These are phyloP conservation scores for Penicillium sp. DNA, from an alignment of 2,329 filamentous ascomycete species.

Conservation along the genomic window DNA sequence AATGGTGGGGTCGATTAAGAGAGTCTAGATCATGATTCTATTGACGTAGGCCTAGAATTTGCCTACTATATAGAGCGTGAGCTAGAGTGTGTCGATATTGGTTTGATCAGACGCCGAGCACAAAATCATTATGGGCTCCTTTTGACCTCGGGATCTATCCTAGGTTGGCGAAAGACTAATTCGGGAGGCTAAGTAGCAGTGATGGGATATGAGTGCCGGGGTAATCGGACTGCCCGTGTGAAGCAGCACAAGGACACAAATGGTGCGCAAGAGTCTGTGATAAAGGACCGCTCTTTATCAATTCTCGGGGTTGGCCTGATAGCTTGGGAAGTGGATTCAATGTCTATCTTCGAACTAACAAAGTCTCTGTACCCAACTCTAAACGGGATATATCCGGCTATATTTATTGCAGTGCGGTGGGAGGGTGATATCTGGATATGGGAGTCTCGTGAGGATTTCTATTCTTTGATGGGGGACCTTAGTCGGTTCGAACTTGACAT, in stretches of 20 bases:
- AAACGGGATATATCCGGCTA: slow-evolving; percentile 7
- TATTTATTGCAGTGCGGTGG: slow-evolving; percentile 12
- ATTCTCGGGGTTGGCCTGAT: slow-evolving; percentile 1
- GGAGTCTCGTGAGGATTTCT: slow-evolving; percentile 10
- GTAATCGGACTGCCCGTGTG: slow-evolving; percentile 8
- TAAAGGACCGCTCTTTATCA: neutral
- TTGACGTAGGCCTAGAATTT: neutral
- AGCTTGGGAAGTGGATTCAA: slow-evolving; percentile 6
- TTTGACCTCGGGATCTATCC: slow-evolving; percentile 1
- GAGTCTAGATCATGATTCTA: neutral
- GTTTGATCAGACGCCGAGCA: slow-evolving; percentile 1
- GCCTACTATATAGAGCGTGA: neutral
- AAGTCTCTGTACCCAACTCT: slow-evolving; percentile 6
- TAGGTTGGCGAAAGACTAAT: slow-evolving; percentile 6
- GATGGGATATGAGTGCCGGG: slow-evolving; percentile 8
- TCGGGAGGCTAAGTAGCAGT: neutral
- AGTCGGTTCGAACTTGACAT: slow-evolving; percentile 7
- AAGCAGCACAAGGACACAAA: neutral
- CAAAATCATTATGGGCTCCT: slow-evolving; percentile 12
- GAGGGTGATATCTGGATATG: slow-evolving; percentile 10
- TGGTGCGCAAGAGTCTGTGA: neutral
- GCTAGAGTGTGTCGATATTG: neutral
- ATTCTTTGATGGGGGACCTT: slow-evolving; percentile 7
- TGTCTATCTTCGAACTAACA: neutral
- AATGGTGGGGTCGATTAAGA: neutral